Base-by-base conservation (phyloP, 2,329 filamentous ascomycete genomes). In the Karstenula rhodostoma region DNA sequence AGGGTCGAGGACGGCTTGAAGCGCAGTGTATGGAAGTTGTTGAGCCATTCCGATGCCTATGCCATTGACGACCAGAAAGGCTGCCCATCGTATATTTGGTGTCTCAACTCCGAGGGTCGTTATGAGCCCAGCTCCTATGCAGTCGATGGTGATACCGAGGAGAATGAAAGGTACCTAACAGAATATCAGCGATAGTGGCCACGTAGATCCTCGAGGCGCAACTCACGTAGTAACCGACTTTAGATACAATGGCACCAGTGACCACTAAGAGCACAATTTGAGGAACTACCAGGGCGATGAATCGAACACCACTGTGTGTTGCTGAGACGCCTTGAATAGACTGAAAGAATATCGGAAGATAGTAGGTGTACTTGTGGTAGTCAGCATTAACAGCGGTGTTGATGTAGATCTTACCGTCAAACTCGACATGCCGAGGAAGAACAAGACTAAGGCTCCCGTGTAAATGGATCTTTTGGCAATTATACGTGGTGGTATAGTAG, bases 321-420 rank as follows among this genome's bases (percentile, higher is more conserved):
- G 58, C 50, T 6, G 52, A 54, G 3, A 49, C 42, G 25, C 54
- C 58, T 53, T 48, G 32, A 10, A 53, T 51, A 7, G 61, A 17
- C 46, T 63, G 61, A 40, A 63, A 63, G 47, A 61, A 63, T 7
- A 61, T n/a, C 6, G 61, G 61, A n/a, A 63, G 43, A 29, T 58
- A 63, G 54, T 46, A 63, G 8, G 35, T 40, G n/a, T 3, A 43
- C 33, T 53, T 59, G 13, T 17, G 12, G 5, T 10, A 4, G 7
- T 51, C 22, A 57, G 46, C 23, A 8, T n/a, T 35, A 19, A 48
- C n/a, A 32, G 12, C 17, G 13, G n/a, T n/a, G n/a, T n/a, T n/a
- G n/a, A n/a, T n/a, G 29, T 25, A 15, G 1, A 17, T 46, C 58
- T 5, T 57, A 58, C 61, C 42, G 53, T 37, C 2, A 58, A 42